Percentiles rank a stretch among this genome's conserved stretches.
Conservation (phyloP, 768 basidiomycete genomes). For the Neoboletus magnificus region DNA sequence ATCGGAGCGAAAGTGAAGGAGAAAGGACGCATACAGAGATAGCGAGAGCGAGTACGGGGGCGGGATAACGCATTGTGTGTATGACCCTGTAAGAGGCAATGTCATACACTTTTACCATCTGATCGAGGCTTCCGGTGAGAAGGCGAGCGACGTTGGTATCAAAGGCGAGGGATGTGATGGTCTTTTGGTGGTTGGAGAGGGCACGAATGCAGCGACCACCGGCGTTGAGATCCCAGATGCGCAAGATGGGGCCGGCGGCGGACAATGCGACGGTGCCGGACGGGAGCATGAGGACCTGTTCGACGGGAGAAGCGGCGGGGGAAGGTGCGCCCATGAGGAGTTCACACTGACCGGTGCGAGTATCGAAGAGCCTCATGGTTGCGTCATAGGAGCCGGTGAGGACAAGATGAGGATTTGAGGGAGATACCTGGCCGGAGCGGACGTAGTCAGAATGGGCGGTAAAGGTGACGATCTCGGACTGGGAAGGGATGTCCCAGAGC, state of each 20-base stretch:
- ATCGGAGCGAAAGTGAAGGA: not conserved
- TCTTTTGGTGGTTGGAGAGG: slow-evolving; percentile 97
- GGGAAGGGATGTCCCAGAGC: slow-evolving; percentile 94
- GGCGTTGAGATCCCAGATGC: slow-evolving; percentile 93
- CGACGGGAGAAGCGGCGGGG: slow-evolving; percentile 57
- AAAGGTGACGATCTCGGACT: slow-evolving; percentile 75
- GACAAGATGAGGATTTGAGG: slow-evolving; percentile 77
- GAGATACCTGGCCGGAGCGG: slow-evolving; percentile 84
- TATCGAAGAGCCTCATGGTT: slow-evolving; percentile 84
- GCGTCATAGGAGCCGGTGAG: slow-evolving; percentile 95
- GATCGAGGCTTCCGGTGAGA: slow-evolving; percentile 88
- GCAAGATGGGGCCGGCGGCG: slow-evolving; percentile 86
- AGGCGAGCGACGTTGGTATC: slow-evolving; percentile 73
- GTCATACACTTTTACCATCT: slow-evolving; percentile 99
- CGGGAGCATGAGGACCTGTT: slow-evolving; percentile 90
- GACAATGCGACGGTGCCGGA: slow-evolving; percentile 84
- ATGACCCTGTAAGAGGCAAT: slow-evolving; percentile 90
- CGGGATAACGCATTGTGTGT: slow-evolving; percentile 98
- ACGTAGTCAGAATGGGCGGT: slow-evolving; percentile 92
- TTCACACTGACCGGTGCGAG: slow-evolving; percentile 78
- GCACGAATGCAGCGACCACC: slow-evolving; percentile 88
- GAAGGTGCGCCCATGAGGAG: slow-evolving; percentile 64
- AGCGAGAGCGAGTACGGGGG: slow-evolving; percentile 84
- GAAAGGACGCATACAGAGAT: slow-evolving; percentile 61
- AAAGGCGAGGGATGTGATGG: slow-evolving; percentile 85